phyloP scores from a whole-genome alignment of 2,329 filamentous ascomycete genomes.

The Arachnomyces sp. region DNA sequence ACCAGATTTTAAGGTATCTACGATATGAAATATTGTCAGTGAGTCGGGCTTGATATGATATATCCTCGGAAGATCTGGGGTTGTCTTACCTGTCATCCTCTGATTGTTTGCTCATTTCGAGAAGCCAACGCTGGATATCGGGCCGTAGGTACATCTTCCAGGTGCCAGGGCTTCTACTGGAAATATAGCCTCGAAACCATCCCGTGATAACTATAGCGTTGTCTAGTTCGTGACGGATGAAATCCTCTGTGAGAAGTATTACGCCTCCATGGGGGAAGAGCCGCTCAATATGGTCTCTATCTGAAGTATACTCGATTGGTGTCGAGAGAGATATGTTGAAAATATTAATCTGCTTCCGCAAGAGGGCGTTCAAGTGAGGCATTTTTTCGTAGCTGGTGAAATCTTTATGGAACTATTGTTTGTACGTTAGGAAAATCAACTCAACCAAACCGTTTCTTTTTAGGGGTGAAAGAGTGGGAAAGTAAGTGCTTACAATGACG shows the following conservation, averaged over 20 bases:
- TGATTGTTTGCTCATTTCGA: slow-evolving; percentile 15
- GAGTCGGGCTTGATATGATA: neutral
- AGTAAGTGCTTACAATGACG: slow-evolving; percentile 27
- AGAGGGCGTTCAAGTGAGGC: slow-evolving; percentile 18
- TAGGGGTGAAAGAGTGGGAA: no score
- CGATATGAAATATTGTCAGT: slow-evolving; percentile 7
- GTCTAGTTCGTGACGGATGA: slow-evolving; percentile 25
- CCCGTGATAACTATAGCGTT: slow-evolving; percentile 25
- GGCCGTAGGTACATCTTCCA: slow-evolving; percentile 35
- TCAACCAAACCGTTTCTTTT: neutral
- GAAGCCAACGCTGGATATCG: slow-evolving; percentile 27
- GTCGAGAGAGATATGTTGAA: slow-evolving; percentile 27
- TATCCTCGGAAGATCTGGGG: neutral
- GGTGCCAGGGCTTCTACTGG: slow-evolving; percentile 18
- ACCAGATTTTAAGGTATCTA: slow-evolving; percentile 21
- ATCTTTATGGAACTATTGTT: slow-evolving; percentile 28
- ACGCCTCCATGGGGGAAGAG: slow-evolving; percentile 32
- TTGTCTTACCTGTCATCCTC: slow-evolving; percentile 16
- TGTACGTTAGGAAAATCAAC: neutral
- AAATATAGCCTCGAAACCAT: slow-evolving; percentile 26
- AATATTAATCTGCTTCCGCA: slow-evolving; percentile 21
- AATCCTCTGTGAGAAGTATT: slow-evolving; percentile 35
- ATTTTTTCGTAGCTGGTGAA: slow-evolving; percentile 25
- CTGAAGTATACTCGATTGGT: slow-evolving; percentile 19
- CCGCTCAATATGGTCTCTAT: slow-evolving; percentile 22